phyloP scores from a whole-genome alignment of 192 early-diverging fungal species.

The Helicostylum pulchrum region DNA sequence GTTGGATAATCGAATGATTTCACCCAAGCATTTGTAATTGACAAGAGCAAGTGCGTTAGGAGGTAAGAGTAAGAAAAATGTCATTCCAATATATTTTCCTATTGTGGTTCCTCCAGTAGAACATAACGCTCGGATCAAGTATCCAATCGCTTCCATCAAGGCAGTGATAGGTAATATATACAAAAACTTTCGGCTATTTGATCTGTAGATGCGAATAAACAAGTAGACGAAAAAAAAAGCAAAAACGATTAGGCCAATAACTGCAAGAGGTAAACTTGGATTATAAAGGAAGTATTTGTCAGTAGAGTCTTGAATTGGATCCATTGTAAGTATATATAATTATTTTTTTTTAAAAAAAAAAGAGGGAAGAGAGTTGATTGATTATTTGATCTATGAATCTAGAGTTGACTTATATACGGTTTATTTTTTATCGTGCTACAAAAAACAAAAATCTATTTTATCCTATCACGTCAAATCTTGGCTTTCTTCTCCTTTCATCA shows the following conservation, averaged over 20 bases:
- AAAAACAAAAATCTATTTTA: too few relatives aligned
- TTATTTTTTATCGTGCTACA: too few relatives aligned
- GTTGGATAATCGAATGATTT: slow-evolving; percentile 6
- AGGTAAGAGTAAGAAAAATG: neutral
- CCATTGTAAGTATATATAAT: too few relatives aligned
- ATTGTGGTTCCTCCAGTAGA: neutral
- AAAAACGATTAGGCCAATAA: neutral
- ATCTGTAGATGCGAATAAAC: neutral
- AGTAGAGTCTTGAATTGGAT: neutral
- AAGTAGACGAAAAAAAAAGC: neutral
- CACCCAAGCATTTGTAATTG: slow-evolving; percentile 8
- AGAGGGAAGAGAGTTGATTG: too few relatives aligned
- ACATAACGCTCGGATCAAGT: neutral
- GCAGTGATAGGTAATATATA: slow-evolving; percentile 10
- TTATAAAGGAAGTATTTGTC: neutral
- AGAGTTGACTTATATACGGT: too few relatives aligned
- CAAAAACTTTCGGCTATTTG: neutral
- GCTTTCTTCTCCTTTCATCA: too few relatives aligned
- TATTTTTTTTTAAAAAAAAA: too few relatives aligned
- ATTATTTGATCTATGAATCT: too few relatives aligned
- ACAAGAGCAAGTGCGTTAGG: slow-evolving; percentile 7
- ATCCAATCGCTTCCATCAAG: neutral
- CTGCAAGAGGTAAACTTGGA: neutral
- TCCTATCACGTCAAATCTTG: too few relatives aligned
- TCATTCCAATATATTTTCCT: neutral